A percentile compares a stretch with the other conserved stretches of the same genome.
These are phyloP conservation scores for Aspergillus viridinutans DNA, from an alignment of 2,329 filamentous ascomycete species.

Conservation along the genomic window DNA sequence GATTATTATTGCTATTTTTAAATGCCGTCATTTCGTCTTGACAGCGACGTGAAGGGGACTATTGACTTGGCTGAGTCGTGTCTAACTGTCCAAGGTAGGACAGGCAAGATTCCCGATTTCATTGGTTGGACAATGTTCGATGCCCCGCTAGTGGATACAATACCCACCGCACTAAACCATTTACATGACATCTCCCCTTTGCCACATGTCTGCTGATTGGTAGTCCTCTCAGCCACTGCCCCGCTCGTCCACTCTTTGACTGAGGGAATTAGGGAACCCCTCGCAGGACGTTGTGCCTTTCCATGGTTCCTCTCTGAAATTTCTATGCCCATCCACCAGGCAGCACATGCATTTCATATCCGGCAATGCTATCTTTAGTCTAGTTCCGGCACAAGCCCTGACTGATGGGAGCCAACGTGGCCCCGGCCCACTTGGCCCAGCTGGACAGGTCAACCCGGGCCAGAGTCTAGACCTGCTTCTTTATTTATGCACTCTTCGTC, in stretches of 20 bases:
- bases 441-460: not conserved
- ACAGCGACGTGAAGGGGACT: not conserved
- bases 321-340: too few species aligned
- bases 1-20: not conserved
- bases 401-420: not conserved
- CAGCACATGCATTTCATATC: not conserved
- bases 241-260: not conserved
- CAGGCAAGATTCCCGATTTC: not conserved
- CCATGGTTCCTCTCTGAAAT: not conserved
- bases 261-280: not conserved
- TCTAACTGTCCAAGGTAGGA: not conserved
- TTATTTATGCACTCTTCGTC: not conserved
- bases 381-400: not conserved
- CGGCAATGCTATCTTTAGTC: not conserved
- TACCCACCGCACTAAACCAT: not conserved
- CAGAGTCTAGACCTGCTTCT: not conserved
- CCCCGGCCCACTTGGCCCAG: not conserved
- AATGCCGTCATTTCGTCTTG: not conserved
- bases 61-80: not conserved
- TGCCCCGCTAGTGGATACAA: not conserved
- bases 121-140: not conserved
- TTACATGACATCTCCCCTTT: not conserved
- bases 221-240: not conserved
- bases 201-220: not conserved
- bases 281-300: not conserved